A percentile compares a stretch with the other conserved stretches of the same genome.
phyloP scores from a whole-genome alignment of 139 green algal species.

The Closterium sp. region DNA sequence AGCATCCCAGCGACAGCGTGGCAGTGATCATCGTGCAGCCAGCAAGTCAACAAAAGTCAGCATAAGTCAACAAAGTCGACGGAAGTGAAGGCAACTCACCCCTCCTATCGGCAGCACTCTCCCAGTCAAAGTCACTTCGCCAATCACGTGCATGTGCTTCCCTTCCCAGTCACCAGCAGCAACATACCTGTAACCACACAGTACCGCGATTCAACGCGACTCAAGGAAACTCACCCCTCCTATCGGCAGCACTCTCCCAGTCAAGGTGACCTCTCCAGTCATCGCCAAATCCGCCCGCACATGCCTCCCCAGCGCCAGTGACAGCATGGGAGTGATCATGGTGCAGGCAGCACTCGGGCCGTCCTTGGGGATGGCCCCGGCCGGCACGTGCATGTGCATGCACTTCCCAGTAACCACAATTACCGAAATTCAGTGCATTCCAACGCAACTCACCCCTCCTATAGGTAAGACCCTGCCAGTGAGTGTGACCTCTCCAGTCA shows the following conservation, averaged over 20 bases:
- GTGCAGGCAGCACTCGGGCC: constrained; percentile 85
- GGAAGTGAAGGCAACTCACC: too few relatives aligned
- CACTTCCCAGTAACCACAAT: neutral
- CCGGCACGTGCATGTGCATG: constrained; percentile 89
- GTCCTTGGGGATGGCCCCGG: constrained; percentile 91
- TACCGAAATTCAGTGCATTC: neutral
- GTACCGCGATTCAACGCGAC: neutral
- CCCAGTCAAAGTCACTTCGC: constrained; percentile 93
- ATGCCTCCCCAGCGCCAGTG: constrained; percentile 74
- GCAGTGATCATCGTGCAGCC: constrained; percentile 90
- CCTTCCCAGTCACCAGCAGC: too few relatives aligned
- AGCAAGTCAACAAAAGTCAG: constrained; percentile 50
- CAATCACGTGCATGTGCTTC: constrained; percentile 97
- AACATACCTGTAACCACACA: too few relatives aligned
- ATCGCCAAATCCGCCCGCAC: constrained; percentile 80
- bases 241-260: constrained; percentile 88
- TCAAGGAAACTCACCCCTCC: too few relatives aligned
- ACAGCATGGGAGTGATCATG: constrained; percentile 90
- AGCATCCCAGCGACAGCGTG: constrained; percentile 76
- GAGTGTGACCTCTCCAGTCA: constrained; percentile 94
- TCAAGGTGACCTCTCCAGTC: constrained; percentile 95
- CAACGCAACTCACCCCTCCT: neutral
- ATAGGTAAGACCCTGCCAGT: constrained; percentile 81
- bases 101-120: constrained; percentile 66
- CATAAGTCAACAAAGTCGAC: too few relatives aligned